Base-by-base conservation (phyloP, 2,329 filamentous ascomycete genomes). In the Remersonia thermophila region DNA sequence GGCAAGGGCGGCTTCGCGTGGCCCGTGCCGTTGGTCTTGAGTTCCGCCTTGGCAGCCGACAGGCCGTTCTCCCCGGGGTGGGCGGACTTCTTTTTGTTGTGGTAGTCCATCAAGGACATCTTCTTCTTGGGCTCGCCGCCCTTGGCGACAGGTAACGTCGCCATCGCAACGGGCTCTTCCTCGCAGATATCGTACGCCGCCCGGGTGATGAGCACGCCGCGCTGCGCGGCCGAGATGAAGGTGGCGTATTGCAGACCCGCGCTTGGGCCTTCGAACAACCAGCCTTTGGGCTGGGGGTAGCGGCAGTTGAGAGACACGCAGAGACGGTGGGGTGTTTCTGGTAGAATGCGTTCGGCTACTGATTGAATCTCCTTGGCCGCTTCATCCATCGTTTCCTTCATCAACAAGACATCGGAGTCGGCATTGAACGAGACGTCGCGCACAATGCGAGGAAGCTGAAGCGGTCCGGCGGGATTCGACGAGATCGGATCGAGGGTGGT, bases 61-160 rank as follows among this genome's bases (percentile, higher is more conserved):
- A 9, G 5, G 14, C 44, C 49, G 27, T 47, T 45, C 36, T 52
- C 53, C 11, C 58, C 51, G 1, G 61, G 57, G 11, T 61, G 60
- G 7, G 56, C 51, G 8, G 60, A 57, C 35, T 55, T 55, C 37
- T 57, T 58, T 46, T 52, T 69, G 42, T 69, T 74, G 55, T 69
- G 70, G 47, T 74, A 76, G 51, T 75, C 71, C 53, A 67, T 71
- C 41, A 76, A 54, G 11, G 70, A 72, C 44, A 75, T 51, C 52
- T 73, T 72, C 58, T 71, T 72, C 54, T 65, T 72, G 18, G 37
- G 42, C 49, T 66, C 62, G 41, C 54, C 54, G 36, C 61, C 47
- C 40, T 67, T 60, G 41, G 51, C 27, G 27, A 11, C 27, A 5
- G 27, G 12, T 5, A 23, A 9, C 5, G 20, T 23, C 7, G 13